Percentiles rank a stretch among this genome's conserved stretches.
phyloP scores from a whole-genome alignment of 805 yeast genomes.

The Sungouiella blattae region DNA sequence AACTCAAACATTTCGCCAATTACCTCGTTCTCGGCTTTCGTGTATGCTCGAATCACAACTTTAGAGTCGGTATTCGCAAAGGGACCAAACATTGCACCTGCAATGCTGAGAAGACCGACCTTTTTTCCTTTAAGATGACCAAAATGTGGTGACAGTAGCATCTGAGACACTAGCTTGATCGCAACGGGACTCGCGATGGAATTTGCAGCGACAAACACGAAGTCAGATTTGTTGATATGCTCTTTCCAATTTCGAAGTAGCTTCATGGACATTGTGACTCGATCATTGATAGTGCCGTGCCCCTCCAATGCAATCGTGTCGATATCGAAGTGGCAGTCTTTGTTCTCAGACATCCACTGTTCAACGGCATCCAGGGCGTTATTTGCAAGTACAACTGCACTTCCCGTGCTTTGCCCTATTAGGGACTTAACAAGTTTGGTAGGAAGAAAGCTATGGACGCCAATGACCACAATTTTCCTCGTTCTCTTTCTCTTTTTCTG shows the following conservation, averaged over 20 bases:
- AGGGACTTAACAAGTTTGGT: conserved; percentile 33
- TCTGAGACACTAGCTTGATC: conserved; percentile 22
- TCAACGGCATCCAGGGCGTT: conserved; percentile 27
- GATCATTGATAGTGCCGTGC: conserved; percentile 29
- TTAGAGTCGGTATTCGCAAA: conserved; percentile 29
- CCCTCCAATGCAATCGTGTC: conserved; percentile 41
- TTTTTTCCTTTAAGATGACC: conserved; percentile 13
- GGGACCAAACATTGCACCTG: conserved; percentile 34
- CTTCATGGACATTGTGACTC: conserved; percentile 23
- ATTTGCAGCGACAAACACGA: conserved; percentile 30
- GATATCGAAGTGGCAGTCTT: conserved; percentile 19
- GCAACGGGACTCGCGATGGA: conserved; percentile 34
- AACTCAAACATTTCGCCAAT: conserved; percentile 34
- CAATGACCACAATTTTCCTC: conserved; percentile 28
- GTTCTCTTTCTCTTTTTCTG: conserved; percentile 3
- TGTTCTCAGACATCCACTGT: conserved; percentile 22
- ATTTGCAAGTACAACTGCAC: conserved; percentile 24
- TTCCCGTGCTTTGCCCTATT: conserved; percentile 38
- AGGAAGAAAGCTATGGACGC: conserved; percentile 40
- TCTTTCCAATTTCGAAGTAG: conserved; percentile 34
- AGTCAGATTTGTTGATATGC: conserved; percentile 26
- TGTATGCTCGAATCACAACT: conserved; percentile 36
- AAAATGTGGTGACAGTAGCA: conserved; percentile 10
- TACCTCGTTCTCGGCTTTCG: conserved; percentile 32
- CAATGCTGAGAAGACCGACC: conserved; percentile 34